Evolutionary conservation across 352 stramenopile species (phyloP).

Genomic region (Globisporangium nagaii): DNA sequence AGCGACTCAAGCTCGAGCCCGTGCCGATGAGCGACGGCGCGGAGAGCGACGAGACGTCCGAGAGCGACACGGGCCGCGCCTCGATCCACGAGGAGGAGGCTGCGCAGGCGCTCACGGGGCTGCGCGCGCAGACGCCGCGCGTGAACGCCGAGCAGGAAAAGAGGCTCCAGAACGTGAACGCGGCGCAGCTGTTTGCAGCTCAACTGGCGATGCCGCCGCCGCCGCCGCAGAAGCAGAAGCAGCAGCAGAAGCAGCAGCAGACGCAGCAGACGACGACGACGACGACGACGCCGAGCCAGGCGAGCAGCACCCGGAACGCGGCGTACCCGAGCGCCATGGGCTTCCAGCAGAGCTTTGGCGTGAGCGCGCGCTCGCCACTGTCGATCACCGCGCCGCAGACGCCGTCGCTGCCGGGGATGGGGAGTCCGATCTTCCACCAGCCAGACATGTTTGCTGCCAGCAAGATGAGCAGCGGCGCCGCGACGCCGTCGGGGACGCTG

Average conservation of each 20-base stretch:
- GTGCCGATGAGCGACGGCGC: not conserved
- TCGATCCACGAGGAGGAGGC: slow-evolving; percentile 57
- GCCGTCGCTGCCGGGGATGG: slow-evolving; percentile 11
- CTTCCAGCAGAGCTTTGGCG: slow-evolving; percentile 8
- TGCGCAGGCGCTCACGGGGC: slow-evolving; percentile 65
- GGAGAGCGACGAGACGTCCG: slow-evolving; percentile 12
- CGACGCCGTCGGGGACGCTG: slow-evolving; percentile 22
- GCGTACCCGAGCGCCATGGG: slow-evolving; percentile 9
- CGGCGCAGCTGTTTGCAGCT: slow-evolving; percentile 5
- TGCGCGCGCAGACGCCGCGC: slow-evolving; percentile 26
- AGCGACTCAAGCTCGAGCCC: slow-evolving; percentile 8
- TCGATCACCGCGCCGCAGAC: slow-evolving; percentile 40
- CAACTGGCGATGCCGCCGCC: not conserved
- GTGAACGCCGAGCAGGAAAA: slow-evolving; percentile 12
- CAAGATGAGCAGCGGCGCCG: slow-evolving; percentile 3
- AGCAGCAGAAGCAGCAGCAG: not conserved
- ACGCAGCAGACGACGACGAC: no score
- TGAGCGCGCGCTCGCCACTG: slow-evolving; percentile 21
- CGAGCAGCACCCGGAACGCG: slow-evolving; percentile 3
- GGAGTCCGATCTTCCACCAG: slow-evolving; percentile 29
- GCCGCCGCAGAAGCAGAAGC: not conserved
- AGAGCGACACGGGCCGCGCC: slow-evolving; percentile 8
- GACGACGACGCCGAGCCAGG: no score
- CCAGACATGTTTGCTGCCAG: slow-evolving; percentile 24
- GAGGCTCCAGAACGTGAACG: slow-evolving; percentile 8